These are phyloP conservation scores for Limonium bicolor DNA, from an alignment of 148 eudicot species.

Conservation along the genomic window DNA sequence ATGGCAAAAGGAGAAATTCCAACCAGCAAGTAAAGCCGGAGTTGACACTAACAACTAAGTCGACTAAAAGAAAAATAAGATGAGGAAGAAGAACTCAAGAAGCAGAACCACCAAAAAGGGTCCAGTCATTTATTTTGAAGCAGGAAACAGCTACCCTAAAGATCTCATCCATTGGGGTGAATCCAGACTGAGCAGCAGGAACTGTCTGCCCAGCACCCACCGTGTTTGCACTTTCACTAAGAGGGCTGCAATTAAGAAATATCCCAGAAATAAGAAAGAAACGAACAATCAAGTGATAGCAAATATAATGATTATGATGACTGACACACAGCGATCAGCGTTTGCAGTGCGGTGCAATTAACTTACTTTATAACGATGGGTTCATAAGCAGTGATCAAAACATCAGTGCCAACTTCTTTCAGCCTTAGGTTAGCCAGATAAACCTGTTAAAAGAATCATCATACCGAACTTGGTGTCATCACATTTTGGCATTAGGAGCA, in stretches of 20 bases:
- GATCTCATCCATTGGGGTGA: conserved; percentile 55
- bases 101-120: conserved; percentile 46
- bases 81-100: background rate
- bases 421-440: conserved; percentile 85
- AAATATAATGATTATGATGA: background rate
- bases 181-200: conserved; percentile 73
- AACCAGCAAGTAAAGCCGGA: no score
- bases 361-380: conserved; percentile 65
- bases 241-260: conserved; percentile 32
- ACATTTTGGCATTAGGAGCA: no score
- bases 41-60: no score
- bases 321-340: background rate
- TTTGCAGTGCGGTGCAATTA: background rate
- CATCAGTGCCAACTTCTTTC: conserved; percentile 77
- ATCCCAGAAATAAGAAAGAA: background rate
- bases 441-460: conserved; percentile 32
- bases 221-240: conserved; percentile 70
- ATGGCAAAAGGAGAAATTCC: no score
- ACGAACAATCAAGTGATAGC: background rate
- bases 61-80: no score
- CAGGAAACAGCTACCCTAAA: conserved; percentile 56
- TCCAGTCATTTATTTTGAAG: conserved; percentile 81
- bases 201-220: conserved; percentile 66
- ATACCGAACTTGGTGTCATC: no score
- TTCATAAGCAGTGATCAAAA: conserved; percentile 69